Evolutionary conservation across 139 green algal species (phyloP), one percentile per base, ranked within the genome.

Genomic region (Spirogloea muscicola): DNA sequence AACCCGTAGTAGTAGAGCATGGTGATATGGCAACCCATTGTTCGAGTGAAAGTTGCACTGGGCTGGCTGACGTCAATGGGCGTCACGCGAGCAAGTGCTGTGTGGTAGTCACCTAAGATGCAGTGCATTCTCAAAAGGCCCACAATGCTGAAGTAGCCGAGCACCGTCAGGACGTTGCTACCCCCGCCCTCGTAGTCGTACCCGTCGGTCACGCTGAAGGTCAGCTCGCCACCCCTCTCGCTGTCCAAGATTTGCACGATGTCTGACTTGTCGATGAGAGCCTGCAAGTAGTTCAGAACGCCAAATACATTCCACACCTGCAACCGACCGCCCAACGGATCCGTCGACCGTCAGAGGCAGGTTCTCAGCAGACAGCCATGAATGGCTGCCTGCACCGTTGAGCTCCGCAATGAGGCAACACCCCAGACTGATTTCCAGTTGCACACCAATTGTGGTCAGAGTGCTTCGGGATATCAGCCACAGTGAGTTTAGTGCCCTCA

Each of bases 1-100:
- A 98, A 98, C 52, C 90, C 89, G 13, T 84, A 80, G 78, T 99
- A 96, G 88, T 99, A 99, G 84, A 89, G 90, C n/a, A 93, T 78
- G 6, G 87, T 90, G 84, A 98, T 94, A 85, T 94, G 85, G 72
- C 84, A 87, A 38, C 86, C 86, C 1, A 87, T 80, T 34, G 97
- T 90, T 67, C 90, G 89, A 16, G 81, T 81, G 31, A 91, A 90
- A 75, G n/a, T n/a, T 91, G 91, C 46, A 93, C 86, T 59, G 82
- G 58, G 71, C 61, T 81, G 40, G 68, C 81, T 40, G 46, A 90
- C 80, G 37, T 85, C 86, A 40, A 96, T 70, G 1, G 88, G 52
- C n/a, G 79, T 59, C 1, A 86, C 21, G 21, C 29, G 18, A 34
- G 88, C 84, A 3, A 97, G 84, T 1, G 84, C 90, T 16, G 71